Evolutionary conservation across 2,329 filamentous ascomycete genomes (phyloP).

Genomic region (Aspergillus arachidicola): DNA sequence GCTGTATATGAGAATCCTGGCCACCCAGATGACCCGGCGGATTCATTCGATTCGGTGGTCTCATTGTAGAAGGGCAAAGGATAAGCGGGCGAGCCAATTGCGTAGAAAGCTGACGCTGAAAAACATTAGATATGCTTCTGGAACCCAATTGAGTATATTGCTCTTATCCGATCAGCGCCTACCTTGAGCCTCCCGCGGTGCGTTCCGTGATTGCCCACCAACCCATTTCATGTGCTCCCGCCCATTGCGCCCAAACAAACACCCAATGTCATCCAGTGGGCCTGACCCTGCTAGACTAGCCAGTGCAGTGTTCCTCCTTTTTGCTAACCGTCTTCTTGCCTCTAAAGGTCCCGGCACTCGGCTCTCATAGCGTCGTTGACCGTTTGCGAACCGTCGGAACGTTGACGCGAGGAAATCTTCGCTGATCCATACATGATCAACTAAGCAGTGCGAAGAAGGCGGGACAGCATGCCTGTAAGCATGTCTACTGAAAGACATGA

Average conservation of each 20-base stretch:
- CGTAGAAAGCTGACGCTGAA: constrained; percentile 24
- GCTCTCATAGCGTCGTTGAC: constrained; percentile 59
- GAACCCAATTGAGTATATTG: not conserved
- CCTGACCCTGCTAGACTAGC: constrained; percentile 37
- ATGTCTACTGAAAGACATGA: constrained; percentile 48
- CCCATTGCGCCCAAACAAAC: constrained; percentile 46
- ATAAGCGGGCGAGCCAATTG: constrained; percentile 19
- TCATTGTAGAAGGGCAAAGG: constrained; percentile 26
- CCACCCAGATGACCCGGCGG: constrained; percentile 1
- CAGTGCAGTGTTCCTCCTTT: constrained; percentile 57
- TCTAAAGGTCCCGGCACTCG: constrained; percentile 65
- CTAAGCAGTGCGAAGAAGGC: constrained; percentile 25
- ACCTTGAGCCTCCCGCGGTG: constrained; percentile 28
- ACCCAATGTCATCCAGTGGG: constrained; percentile 40
- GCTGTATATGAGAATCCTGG: not conserved
- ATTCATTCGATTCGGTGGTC: constrained; percentile 17
- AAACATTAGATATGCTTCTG: constrained; percentile 3
- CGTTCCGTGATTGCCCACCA: constrained; percentile 28
- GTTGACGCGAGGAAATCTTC: constrained; percentile 48
- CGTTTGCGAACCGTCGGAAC: constrained; percentile 51
- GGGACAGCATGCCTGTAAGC: constrained; percentile 43
- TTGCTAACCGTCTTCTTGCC: constrained; percentile 58
- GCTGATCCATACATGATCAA: constrained; percentile 49
- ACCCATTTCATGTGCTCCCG: constrained; percentile 42
- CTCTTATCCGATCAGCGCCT: constrained; percentile 8